phyloP scores from a whole-genome alignment of 306 rosid species.

The Cucurbita moschata region DNA sequence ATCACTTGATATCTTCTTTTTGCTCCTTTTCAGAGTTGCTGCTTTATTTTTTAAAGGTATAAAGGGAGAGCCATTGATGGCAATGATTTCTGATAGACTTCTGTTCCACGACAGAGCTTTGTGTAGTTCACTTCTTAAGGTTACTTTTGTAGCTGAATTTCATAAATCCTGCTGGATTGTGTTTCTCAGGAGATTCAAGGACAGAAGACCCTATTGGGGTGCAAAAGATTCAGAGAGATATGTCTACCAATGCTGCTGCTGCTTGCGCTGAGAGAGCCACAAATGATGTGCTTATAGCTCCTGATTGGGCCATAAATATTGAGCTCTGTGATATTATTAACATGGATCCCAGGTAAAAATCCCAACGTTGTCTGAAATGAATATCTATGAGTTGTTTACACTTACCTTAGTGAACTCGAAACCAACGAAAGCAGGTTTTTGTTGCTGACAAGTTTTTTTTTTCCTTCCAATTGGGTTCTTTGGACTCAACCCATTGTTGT shows the following conservation, averaged over 20 bases:
- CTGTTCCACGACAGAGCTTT: neutral
- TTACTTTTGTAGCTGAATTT: neutral
- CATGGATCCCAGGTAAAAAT: slow-evolving; percentile 52
- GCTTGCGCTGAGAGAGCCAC: slow-evolving; percentile 94
- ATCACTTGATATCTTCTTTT: neutral
- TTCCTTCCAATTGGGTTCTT: neutral
- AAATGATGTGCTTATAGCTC: slow-evolving; percentile 75
- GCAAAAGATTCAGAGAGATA: slow-evolving; percentile 10
- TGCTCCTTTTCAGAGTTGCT: neutral
- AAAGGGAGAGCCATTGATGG: neutral
- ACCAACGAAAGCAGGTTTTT: neutral
- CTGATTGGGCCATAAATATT: slow-evolving; percentile 90
- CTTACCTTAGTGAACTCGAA: neutral
- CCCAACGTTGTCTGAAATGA: neutral
- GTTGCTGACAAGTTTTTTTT: neutral
- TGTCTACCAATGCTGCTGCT: slow-evolving; percentile 60
- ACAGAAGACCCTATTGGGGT: neutral
- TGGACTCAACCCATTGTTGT: neutral
- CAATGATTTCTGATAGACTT: neutral
- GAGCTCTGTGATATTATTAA: slow-evolving; percentile 87
- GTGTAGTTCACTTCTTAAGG: neutral
- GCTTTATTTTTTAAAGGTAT: neutral
- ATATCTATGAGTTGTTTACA: neutral
- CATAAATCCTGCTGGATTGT: neutral
- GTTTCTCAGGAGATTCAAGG: neutral